Evolutionary conservation across 2,329 filamentous ascomycete species (phyloP), one percentile per base, ranked within the genome.

Genomic region (Periglandula ipomoeae): DNA sequence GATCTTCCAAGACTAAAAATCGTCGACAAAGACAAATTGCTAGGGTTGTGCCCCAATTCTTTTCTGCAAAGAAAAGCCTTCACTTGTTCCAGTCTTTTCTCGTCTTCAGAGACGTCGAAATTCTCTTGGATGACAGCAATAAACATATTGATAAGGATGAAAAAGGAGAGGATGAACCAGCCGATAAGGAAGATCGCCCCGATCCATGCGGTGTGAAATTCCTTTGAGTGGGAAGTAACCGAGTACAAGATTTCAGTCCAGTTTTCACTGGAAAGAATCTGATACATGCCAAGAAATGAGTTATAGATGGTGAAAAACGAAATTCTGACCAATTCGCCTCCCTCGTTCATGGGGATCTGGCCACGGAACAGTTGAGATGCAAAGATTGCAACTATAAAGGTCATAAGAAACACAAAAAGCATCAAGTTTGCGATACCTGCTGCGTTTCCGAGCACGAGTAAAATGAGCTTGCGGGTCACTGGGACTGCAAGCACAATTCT

Each of bases 121-220:
- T 95, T 98, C 63, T 98, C 93, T 66, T 98, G 93, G 56, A 98
- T 98, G 70, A 98, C 93, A 74, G 93, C 93, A 87, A 98, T 97
- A 74, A 98, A 98, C 93, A 98, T 98, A 63, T 97, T 98, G 71
- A 98, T 71, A 53, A 97, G 79, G 69, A 98, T 95, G 63, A 97
- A 91, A 65, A 94, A 96, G 5, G 89, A 79, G 39, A 98, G 76
- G 50, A 95, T 93, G 66, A 95, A 97, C 93, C 93, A 98, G 56
- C 90, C 78, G 54, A 96, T 88, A 57, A 95, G 76, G 58, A 98
- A 96, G 1, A 87, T 76, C 8, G 91, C 89, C 9, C 87, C 89
- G 49, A 97, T 89, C 91, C 93, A 97, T 8, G 87, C 79, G n/a
- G 87, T 94, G 35, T 82, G 75, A 56, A 75, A 80, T 5, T 62